Evolutionary conservation across 345 rosid species (phyloP).

Genomic region (Gossypium arboreum): DNA sequence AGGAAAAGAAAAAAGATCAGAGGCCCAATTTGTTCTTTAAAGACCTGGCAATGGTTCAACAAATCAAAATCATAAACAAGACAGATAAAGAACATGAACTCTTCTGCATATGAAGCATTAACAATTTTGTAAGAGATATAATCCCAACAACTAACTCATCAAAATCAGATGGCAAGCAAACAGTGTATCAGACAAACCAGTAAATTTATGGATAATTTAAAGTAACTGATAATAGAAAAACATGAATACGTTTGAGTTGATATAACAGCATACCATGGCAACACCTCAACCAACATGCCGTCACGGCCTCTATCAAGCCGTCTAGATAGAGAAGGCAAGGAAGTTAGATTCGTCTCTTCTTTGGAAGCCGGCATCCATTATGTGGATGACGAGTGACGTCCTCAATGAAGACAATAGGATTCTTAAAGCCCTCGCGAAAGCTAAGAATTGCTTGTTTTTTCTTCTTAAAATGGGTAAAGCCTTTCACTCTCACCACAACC

Average conservation of each 20-base stretch:
- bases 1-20: background rate
- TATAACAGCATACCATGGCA: background rate
- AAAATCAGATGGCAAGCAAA: background rate
- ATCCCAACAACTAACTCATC: background rate
- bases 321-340: too few relatives aligned
- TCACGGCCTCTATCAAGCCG: background rate
- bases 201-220: background rate
- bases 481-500: conserved; percentile 80
- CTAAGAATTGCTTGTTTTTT: conserved; percentile 76
- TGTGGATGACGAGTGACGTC: conserved; percentile 79
- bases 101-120: background rate
- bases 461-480: conserved; percentile 74
- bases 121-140: background rate
- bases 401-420: conserved; percentile 68
- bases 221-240: background rate
- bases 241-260: background rate
- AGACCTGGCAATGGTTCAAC: background rate
- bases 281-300: background rate
- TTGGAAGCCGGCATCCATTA: conserved; percentile 86
- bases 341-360: conserved; percentile 51
- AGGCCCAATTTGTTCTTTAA: background rate
- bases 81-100: background rate
- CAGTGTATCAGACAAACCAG: background rate
- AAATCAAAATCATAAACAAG: background rate
- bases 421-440: conserved; percentile 64